A percentile compares a stretch with the other conserved stretches of the same genome.
Evolutionary conservation across 768 basidiomycete species (phyloP).

Genomic region (Dendrothele bispora): DNA sequence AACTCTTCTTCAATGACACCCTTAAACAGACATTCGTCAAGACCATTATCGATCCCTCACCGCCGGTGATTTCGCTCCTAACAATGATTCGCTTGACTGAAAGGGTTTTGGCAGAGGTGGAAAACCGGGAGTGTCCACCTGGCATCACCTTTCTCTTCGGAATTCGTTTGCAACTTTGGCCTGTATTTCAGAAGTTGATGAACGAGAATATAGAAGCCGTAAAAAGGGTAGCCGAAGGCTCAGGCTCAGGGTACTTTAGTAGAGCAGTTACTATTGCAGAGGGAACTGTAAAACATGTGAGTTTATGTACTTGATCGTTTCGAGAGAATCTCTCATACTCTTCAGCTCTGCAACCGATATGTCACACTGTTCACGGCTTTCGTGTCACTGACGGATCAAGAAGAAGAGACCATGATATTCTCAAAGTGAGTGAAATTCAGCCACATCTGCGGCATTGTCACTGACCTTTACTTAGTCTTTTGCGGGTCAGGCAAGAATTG

Average conservation of each 20-base stretch:
- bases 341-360: constrained; percentile 75
- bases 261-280: constrained; percentile 68
- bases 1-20: too few relatives aligned
- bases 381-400: constrained; percentile 75
- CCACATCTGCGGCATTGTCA: background rate
- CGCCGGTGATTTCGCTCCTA: constrained; percentile 74
- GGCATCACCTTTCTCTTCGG: constrained; percentile 81
- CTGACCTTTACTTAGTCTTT: constrained; percentile 49
- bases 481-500: constrained; percentile 84
- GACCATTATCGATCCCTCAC: constrained; percentile 68
- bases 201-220: constrained; percentile 79
- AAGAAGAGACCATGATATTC: constrained; percentile 96
- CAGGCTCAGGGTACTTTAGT: constrained; percentile 60
- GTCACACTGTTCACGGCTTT: constrained; percentile 79
- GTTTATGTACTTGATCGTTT: constrained; percentile 19
- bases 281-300: constrained; percentile 58
- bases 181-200: constrained; percentile 88
- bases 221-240: constrained; percentile 79
- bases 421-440: constrained; percentile 64
- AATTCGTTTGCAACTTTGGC: constrained; percentile 88
- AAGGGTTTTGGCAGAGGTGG: constrained; percentile 70
- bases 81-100: constrained; percentile 93
- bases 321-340: constrained; percentile 3
- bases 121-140: constrained; percentile 75
- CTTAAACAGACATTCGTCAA: constrained; percentile 61